phyloP scores from a whole-genome alignment of 805 yeast genomes.

The Wickerhamomyces xylosicus region DNA sequence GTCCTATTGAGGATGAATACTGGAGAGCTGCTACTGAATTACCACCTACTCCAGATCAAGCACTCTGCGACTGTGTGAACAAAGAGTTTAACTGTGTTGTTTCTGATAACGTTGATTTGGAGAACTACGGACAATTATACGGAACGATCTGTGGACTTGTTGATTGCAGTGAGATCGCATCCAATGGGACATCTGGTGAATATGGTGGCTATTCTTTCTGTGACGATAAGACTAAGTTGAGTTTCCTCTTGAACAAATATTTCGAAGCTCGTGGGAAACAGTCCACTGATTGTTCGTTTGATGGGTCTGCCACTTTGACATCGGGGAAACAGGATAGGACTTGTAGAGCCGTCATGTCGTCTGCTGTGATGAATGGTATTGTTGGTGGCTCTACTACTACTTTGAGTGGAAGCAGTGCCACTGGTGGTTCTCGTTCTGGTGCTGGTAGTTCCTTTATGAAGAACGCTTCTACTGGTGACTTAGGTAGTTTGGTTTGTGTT shows the following conservation, averaged over 20 bases:
- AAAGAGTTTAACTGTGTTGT: slow-evolving; percentile 51
- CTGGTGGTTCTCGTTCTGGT: too few relatives aligned
- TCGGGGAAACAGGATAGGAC: slow-evolving; percentile 30
- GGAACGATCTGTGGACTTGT: slow-evolving; percentile 44
- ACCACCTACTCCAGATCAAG: slow-evolving; percentile 71
- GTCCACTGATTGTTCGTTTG: slow-evolving; percentile 56
- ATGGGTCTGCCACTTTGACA: slow-evolving; percentile 53
- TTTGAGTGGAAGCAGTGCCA: too few relatives aligned
- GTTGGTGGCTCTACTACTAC: too few relatives aligned
- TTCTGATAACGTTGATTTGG: slow-evolving; percentile 33
- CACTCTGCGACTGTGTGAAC: slow-evolving; percentile 53
- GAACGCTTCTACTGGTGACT: too few relatives aligned
- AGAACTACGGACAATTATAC: slow-evolving; percentile 54
- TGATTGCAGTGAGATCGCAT: slow-evolving; percentile 51
- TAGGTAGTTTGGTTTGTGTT: too few relatives aligned
- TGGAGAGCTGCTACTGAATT: slow-evolving; percentile 62
- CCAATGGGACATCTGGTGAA: slow-evolving; percentile 51
- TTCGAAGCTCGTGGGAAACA: slow-evolving; percentile 38
- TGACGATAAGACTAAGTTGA: slow-evolving; percentile 56
- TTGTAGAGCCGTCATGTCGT: slow-evolving; percentile 25
- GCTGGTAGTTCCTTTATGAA: too few relatives aligned
- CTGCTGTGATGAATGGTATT: slow-evolving; percentile 19
- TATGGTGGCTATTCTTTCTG: slow-evolving; percentile 76
- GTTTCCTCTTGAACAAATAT: slow-evolving; percentile 57
- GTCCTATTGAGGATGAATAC: slow-evolving; percentile 40